Evolutionary conservation across 805 yeast species (phyloP), one percentile per base, ranked within the genome.

Genomic region (Candida railenensis): DNA sequence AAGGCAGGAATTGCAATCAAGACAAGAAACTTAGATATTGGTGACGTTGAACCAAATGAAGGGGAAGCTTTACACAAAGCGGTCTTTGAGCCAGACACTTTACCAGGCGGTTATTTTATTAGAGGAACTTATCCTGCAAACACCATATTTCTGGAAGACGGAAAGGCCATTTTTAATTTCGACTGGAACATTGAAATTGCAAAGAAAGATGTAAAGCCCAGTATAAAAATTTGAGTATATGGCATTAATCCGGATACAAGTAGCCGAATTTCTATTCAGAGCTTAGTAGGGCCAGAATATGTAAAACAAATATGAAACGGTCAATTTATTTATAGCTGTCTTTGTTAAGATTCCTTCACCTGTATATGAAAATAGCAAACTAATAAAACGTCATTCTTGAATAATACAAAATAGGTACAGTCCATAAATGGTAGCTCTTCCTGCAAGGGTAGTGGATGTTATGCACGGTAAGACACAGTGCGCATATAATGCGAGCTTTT

Each of bases 41-140:
- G 52, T 8, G 60, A 58, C 2, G 53, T 53, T 14, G 61, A 55
- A 42, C 30, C 36, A 3, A 53, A 52, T 18, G 63, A 55, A 3
- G 32, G 36, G 2, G 52, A 43, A 3, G 54, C 58, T 2, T 22
- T 25, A 16, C 60, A 64, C 45, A 45, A 44, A 12, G 53, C 57
- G 3, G 52, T 53, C 3, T 58, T 66, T 37, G 59, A 58, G 2
- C 58, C 61, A 1, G 69, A 63, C n/a, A 49, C 53, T 5, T 38
- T 66, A 11, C 69, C 71, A 1, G 65, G 67, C 12, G 71, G 71
- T 1, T 41, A 50, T 7, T 50, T 66, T 15, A 43, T 61, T 15
- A 54, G 71, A 48, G 69, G 68, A 1, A 53, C 48, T 1, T 61
- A 59, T 49, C 56, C 55, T 7, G 67, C 67, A 4, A 41, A 40